Evolutionary conservation across 352 stramenopile species (phyloP), one percentile per base, ranked within the genome.

Genomic region (Pilasporangium apinafurcum): DNA sequence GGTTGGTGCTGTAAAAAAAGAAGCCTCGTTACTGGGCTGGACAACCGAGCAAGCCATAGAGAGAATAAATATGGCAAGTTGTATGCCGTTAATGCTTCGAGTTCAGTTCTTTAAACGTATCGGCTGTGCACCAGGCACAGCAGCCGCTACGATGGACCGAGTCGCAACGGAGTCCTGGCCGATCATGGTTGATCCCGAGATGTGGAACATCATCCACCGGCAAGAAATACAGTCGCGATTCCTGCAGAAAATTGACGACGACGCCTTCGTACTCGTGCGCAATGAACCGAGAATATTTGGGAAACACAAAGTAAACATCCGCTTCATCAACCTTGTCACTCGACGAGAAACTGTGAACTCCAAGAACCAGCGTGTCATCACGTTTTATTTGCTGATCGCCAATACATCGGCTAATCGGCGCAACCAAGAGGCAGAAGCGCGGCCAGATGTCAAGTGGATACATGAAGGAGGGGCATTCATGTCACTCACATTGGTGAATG

Each of bases 291-390:
- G n/a, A n/a, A n/a, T n/a, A n/a, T n/a, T n/a, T n/a, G 31, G 41
- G 3, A 14, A 53, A 13, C 48, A 50, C 13, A 20, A 53, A 10
- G 18, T 31, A 17, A 31, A 54, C 22, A 25, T 68, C 4, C 54
- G 62, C 2, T 73, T 69, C 43, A 48, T 72, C 5, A 72, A 72
- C 40, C 40, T 72, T 1, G 55, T 72, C 8, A 56, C 47, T 41
- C 46, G 62, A 14, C 28, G 46, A 27, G 31, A 43, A 17, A 24
- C 32, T 4, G 45, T 51, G 29, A 51, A 38, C 13, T 25, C 42
- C 2, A 44, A 53, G 30, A 56, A 56, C 22, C 50, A 49, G n/a
- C 43, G 51, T 5, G 51, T 42, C 8, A 36, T 62, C n/a, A 45
- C 27, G 12, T 59, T 60, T 37, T 48, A 59, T 3, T 45, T 74